Conservation (phyloP, 495 filamentous ascomycete genomes). For the Poronia punctata region DNA sequence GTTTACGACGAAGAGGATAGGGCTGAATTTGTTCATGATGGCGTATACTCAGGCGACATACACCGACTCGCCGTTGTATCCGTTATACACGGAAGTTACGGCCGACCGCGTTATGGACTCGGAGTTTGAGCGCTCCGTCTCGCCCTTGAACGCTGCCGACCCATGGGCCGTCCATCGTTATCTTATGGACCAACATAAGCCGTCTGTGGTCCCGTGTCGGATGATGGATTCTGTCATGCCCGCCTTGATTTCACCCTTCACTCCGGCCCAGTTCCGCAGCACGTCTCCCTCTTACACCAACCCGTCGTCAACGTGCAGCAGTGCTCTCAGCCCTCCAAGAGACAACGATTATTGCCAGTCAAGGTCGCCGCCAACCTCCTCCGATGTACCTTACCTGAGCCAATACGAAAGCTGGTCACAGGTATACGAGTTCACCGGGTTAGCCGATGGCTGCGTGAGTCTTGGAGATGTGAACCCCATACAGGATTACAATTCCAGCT, state of each 20-base stretch:
- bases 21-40: too few species aligned
- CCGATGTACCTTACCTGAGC: slow-evolving; percentile 21
- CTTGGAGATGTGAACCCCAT: slow-evolving; percentile 31
- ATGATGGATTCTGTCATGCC: slow-evolving; percentile 7
- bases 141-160: slow-evolving; percentile 4
- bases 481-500: slow-evolving; percentile 21
- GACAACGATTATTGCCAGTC: slow-evolving; percentile 32
- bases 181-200: slow-evolving; percentile 22
- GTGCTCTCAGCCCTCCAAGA: slow-evolving; percentile 27
- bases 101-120: slow-evolving; percentile 3
- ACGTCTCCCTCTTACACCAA: slow-evolving; percentile 29
- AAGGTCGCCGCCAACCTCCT: slow-evolving; percentile 27
- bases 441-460: slow-evolving; percentile 29
- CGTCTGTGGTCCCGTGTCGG: slow-evolving; percentile 19
- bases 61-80: slow-evolving; percentile 1
- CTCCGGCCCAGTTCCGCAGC: slow-evolving; percentile 17
- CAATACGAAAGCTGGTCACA: slow-evolving; percentile 21
- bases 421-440: slow-evolving; percentile 22
- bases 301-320: slow-evolving; percentile 30
- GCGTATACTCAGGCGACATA: not conserved
- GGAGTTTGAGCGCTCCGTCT: slow-evolving; percentile 6
- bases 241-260: slow-evolving; percentile 9
- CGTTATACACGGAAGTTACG: slow-evolving; percentile 4
- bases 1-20: too few species aligned
- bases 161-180: slow-evolving; percentile 19